Base-by-base conservation (phyloP, 805 yeast species). In the Isabelozyma heimii region DNA sequence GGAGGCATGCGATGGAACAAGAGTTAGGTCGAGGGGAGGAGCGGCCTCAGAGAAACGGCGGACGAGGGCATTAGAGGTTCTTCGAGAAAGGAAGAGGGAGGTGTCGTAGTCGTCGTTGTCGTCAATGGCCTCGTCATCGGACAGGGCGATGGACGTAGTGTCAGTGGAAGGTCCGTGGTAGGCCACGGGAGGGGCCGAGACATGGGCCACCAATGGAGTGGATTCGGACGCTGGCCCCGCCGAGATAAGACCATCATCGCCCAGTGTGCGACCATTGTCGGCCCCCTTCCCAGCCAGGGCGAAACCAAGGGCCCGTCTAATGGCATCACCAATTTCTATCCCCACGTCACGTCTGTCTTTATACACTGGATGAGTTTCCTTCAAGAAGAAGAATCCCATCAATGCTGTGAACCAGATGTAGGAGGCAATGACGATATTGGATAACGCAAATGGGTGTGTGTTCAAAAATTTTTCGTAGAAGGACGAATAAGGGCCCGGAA, bases 381-480 rank as follows among this genome's bases (percentile, higher is more conserved):
- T 83, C 41, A 81, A 62, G 51, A 80, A 80, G 41, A 82, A 65
- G 43, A 76, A 56, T 2, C 79, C 77, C 37, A 67, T 49, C 1
- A 71, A 10, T 38, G 72, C 48, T 43, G 82, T 70, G 28, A 59
- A 44, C 42, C 67, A 43, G 15, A 80, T 59, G 44, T 74, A 60
- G 1, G 49, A 1, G 4, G 79, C 66, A n/a, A 80, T 76, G 10
- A 72, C 73, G 14, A 82, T 48, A 55, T 80, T 82, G 4, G 85
- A 81, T 45, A 81, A 58, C 1, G 81, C 76, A 55, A 77, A 81
- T 2, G 85, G 85, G 58, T 68, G 72, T 24, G 54, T 55, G 16
- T 62, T 48, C 17, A 76, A 59, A 49, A 75, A 54, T 0, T 58
- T 81, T 42, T 83, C 65, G 46, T 66, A 72, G 30, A 80, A 30